phyloP scores from a whole-genome alignment of 179 eudicot species.

The Vitellaria paradoxa region DNA sequence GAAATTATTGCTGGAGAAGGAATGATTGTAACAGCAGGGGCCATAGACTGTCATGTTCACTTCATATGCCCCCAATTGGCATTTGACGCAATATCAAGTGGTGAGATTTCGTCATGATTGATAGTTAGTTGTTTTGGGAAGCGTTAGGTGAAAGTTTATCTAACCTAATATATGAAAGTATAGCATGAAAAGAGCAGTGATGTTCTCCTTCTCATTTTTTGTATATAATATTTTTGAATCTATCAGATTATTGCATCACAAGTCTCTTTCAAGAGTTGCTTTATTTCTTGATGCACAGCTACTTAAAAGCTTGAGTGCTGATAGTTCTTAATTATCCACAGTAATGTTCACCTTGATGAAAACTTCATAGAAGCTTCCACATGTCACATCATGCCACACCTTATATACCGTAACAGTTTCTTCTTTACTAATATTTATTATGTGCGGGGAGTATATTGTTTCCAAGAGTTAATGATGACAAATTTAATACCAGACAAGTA shows the following conservation, averaged over 20 bases:
- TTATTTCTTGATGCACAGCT: neutral
- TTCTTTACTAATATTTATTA: neutral
- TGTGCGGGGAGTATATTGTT: neutral
- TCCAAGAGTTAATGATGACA: neutral
- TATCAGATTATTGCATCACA: neutral
- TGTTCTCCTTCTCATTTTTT: neutral
- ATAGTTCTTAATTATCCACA: constrained; percentile 1
- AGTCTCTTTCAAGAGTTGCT: neutral
- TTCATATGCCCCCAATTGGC: constrained; percentile 96
- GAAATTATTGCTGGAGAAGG: constrained; percentile 99
- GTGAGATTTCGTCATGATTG: constrained; percentile 45
- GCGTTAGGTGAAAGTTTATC: neutral
- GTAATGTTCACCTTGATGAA: neutral
- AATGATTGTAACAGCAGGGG: constrained; percentile 91
- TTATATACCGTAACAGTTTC: neutral
- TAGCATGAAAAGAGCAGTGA: neutral
- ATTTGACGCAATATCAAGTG: constrained; percentile 86
- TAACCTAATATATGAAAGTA: neutral
- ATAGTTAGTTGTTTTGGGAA: neutral
- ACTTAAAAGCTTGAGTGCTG: neutral
- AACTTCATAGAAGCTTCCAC: constrained; percentile 7
- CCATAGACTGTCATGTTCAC: constrained; percentile 95
- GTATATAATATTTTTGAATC: neutral
- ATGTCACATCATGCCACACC: neutral
- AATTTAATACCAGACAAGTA: neutral